Evolutionary conservation across 495 filamentous ascomycete genomes (phyloP).

Genomic region (Annulohypoxylon nitens): DNA sequence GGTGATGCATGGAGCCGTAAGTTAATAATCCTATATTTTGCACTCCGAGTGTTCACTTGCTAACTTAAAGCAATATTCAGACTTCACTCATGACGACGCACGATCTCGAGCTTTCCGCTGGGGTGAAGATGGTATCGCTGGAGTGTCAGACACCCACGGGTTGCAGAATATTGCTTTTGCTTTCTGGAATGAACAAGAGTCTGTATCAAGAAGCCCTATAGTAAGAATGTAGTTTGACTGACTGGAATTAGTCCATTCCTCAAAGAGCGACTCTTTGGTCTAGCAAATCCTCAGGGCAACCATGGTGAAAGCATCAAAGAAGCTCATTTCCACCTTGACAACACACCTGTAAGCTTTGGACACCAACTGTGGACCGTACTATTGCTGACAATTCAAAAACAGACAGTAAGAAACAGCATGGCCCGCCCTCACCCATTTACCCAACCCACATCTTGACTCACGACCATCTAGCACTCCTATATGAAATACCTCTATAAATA

Average conservation of each 20-base stretch:
- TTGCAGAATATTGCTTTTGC: constrained; percentile 92
- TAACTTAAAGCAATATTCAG: constrained; percentile 56
- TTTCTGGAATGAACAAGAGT: constrained; percentile 99
- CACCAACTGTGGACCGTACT: constrained; percentile 1
- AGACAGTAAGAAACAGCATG: constrained; percentile 58
- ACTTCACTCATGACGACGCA: constrained; percentile 94
- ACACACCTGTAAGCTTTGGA: constrained; percentile 73
- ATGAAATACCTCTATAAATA: constrained; percentile 99
- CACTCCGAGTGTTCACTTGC: background rate
- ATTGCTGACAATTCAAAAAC: constrained; percentile 41
- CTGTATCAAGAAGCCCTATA: constrained; percentile 47
- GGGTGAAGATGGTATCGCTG: constrained; percentile 98
- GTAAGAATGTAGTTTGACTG: constrained; percentile 23
- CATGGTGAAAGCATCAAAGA: constrained; percentile 98
- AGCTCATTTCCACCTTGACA: constrained; percentile 95
- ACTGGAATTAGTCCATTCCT: constrained; percentile 76
- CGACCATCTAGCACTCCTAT: constrained; percentile 81
- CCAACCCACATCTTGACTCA: constrained; percentile 21
- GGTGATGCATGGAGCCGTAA: constrained; percentile 97
- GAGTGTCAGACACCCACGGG: constrained; percentile 92
- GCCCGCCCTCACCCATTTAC: background rate
- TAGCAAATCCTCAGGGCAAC: constrained; percentile 95
- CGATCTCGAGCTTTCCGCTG: constrained; percentile 89
- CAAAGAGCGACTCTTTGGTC: constrained; percentile 93
- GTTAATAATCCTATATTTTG: constrained; percentile 50